Percentiles rank a stretch among this genome's conserved stretches.
Conservation (phyloP, 805 yeast genomes). For the Candida adriatica region DNA sequence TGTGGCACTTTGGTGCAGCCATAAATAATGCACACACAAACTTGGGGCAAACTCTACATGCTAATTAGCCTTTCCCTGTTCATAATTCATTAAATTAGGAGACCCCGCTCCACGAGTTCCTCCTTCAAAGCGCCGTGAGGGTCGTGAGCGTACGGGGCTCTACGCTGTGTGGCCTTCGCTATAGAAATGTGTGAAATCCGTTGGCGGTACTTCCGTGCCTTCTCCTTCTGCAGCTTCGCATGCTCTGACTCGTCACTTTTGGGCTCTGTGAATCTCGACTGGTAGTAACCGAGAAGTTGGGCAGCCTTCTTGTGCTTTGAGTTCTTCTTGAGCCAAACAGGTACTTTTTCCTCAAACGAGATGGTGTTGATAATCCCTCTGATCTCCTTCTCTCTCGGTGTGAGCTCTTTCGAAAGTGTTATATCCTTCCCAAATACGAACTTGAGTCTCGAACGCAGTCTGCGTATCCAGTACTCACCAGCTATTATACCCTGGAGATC, state of each 20-base stretch:
- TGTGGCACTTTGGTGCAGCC: background rate
- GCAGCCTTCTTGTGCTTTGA: constrained; percentile 4
- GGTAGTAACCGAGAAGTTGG: constrained; percentile 13
- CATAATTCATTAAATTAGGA: constrained; percentile 3
- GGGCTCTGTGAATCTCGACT: constrained; percentile 1
- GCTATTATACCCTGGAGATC: constrained; percentile 13
- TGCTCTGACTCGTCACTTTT: background rate
- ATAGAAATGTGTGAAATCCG: constrained; percentile 23
- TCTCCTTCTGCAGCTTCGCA: constrained; percentile 3
- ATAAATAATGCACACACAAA: too few relatives aligned
- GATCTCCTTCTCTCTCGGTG: constrained; percentile 10
- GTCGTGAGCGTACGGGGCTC: constrained; percentile 27
- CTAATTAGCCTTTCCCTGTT: too few relatives aligned
- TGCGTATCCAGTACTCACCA: constrained; percentile 23
- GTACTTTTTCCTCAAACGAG: constrained; percentile 5
- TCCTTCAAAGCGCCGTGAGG: constrained; percentile 24
- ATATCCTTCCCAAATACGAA: constrained; percentile 14
- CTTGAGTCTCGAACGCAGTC: constrained; percentile 17
- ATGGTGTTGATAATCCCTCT: constrained; percentile 1
- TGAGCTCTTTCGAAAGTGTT: constrained; percentile 14
- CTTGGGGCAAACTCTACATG: too few relatives aligned
- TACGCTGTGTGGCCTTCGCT: constrained; percentile 24
- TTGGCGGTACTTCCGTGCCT: constrained; percentile 15
- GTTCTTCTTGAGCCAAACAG: constrained; percentile 4
- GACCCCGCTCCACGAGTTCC: constrained; percentile 24